phyloP scores from a whole-genome alignment of 768 basidiomycete species.

The Collybia sp. region DNA sequence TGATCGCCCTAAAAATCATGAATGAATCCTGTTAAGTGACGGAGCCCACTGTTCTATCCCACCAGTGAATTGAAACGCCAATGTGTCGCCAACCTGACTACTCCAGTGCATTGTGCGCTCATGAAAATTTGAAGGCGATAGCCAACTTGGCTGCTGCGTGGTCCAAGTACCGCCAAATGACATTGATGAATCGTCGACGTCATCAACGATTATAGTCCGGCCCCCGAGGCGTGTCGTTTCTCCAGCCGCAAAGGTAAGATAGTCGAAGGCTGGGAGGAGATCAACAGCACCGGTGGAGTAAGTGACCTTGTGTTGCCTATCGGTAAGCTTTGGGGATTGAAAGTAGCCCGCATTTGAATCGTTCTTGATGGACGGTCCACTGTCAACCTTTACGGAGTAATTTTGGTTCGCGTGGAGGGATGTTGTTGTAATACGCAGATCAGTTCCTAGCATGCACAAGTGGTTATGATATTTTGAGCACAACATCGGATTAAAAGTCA shows the following conservation, averaged over 20 bases:
- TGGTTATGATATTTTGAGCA: not conserved
- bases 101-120: constrained; percentile 31
- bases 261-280: constrained; percentile 32
- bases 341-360: constrained; percentile 25
- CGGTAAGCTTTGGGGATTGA: constrained; percentile 24
- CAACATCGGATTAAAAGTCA: constrained; percentile 4
- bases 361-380: constrained; percentile 19
- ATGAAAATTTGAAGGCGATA: constrained; percentile 18
- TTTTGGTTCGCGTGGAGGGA: constrained; percentile 17
- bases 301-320: constrained; percentile 31
- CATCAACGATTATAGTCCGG: constrained; percentile 32
- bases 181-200: constrained; percentile 20
- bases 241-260: constrained; percentile 32
- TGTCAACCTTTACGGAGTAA: constrained; percentile 32
- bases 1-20: constrained; percentile 24
- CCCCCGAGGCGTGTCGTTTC: constrained; percentile 27
- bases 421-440: constrained; percentile 22
- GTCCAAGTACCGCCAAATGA: constrained; percentile 31
- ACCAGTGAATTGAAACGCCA: constrained; percentile 33
- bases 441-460: constrained; percentile 19
- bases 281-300: constrained; percentile 23
- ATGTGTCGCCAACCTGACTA: constrained; percentile 25
- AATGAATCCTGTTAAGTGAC: constrained; percentile 2
- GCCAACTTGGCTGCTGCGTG: constrained; percentile 11
- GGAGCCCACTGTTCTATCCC: constrained; percentile 1